Evolutionary conservation across 2,329 filamentous ascomycete genomes (phyloP), one percentile per base, ranked within the genome.

Genomic region (Cordyceps sp.): DNA sequence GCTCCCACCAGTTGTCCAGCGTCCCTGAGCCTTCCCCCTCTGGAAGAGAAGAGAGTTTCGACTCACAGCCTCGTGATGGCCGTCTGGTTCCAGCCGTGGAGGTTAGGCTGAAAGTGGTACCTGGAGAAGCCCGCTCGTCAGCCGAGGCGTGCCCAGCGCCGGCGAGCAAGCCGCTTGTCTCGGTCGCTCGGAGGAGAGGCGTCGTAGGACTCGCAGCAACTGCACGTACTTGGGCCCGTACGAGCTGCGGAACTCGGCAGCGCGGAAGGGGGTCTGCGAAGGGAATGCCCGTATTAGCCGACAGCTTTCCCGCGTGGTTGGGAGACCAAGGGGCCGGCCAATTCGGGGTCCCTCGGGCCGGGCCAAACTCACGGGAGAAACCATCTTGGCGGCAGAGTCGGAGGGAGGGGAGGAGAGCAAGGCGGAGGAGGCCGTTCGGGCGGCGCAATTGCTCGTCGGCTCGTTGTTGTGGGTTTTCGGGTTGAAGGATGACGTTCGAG

Each of bases 181-280:
- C 18, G 12, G 7, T n/a, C 15, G 9, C 16, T 14, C 13, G 19
- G n/a, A n/a, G n/a, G n/a, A n/a, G n/a, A 20, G 6, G 20, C 5
- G 6, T 12, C 5, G 21, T 3, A 5, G 10, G 6, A 32, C n/a
- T 12, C 12, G 4, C 10, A 4, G 15, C 8, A 16, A 12, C 16
- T 20, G 5, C 38, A 51, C 52, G 57, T 69, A 78, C 73, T 74
- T 77, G 33, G 73, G 73, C 50, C 70, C 73, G 52, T 71, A 75
- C 42, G 64, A 59, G 58, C 69, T 76, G 58, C 65, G 66, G 64
- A 73, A 77, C 40, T 52, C 44, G 39, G 54, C 47, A 49, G 55
- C 53, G 54, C 54, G 58, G 50, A 57, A 43, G 47, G 58, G 57
- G 52, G 59, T 60, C 66, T 70, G 44, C 36, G 37, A 30, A 10